phyloP scores from a whole-genome alignment of 108 stramenopile species.

The Skeletonema potamos region DNA sequence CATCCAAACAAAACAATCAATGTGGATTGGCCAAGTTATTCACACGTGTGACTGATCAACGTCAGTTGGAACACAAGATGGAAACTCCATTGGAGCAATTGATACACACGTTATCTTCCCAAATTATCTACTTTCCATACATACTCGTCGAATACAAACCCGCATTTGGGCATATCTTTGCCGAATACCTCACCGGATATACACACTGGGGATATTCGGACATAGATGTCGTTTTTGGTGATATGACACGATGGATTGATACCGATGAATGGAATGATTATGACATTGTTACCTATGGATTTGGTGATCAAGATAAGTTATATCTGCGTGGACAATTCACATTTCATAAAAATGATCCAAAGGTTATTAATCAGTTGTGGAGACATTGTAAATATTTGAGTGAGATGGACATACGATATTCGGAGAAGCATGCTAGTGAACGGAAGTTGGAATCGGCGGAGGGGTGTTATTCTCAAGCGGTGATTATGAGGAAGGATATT shows the following conservation, averaged over 20 bases:
- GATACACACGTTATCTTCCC: slow-evolving; percentile 38
- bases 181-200: slow-evolving; percentile 69
- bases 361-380: slow-evolving; percentile 82
- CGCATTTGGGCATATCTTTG: slow-evolving; percentile 89
- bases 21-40: slow-evolving; percentile 48
- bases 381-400: slow-evolving; percentile 79
- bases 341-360: slow-evolving; percentile 79
- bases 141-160: slow-evolving; percentile 95
- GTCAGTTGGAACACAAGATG: slow-evolving; percentile 34
- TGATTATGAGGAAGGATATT: slow-evolving; percentile 65
- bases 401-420: slow-evolving; percentile 78
- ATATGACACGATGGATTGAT: slow-evolving; percentile 82
- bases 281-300: slow-evolving; percentile 92
- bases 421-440: slow-evolving; percentile 29
- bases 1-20: background rate
- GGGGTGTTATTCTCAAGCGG: slow-evolving; percentile 89
- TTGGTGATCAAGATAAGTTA: slow-evolving; percentile 90
- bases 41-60: slow-evolving; percentile 51
- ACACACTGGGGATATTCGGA: slow-evolving; percentile 95
- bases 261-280: slow-evolving; percentile 77
- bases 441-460: slow-evolving; percentile 86
- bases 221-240: slow-evolving; percentile 91
- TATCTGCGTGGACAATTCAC: slow-evolving; percentile 94
- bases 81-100: slow-evolving; percentile 46
- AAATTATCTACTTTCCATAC: slow-evolving; percentile 69